Conservation (phyloP, 78 protist species). For the Ministeria vibrans region DNA sequence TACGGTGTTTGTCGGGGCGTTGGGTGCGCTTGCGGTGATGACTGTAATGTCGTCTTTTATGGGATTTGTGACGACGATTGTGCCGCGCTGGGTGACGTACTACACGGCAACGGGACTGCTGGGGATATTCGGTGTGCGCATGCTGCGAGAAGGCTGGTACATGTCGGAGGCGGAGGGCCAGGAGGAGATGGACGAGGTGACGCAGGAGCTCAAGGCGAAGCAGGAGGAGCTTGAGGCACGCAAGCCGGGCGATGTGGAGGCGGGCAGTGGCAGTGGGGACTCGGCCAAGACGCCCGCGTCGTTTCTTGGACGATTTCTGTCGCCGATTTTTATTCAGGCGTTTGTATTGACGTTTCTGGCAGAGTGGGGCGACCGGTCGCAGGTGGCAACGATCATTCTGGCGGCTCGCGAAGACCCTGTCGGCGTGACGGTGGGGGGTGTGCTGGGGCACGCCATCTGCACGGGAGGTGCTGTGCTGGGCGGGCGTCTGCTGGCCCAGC, state of each 20-base stretch:
- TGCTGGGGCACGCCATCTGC: slow-evolving; percentile 70
- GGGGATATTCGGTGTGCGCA: slow-evolving; percentile 32
- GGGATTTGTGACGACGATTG: slow-evolving; percentile 44
- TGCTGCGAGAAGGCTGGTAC: slow-evolving; percentile 21
- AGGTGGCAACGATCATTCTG: slow-evolving; percentile 54
- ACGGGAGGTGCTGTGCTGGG: slow-evolving; percentile 68
- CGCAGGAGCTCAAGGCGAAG: slow-evolving; percentile 14
- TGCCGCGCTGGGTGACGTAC: slow-evolving; percentile 50
- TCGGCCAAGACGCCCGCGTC: not conserved
- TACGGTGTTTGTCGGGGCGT: slow-evolving; percentile 43
- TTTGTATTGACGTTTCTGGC: slow-evolving; percentile 73
- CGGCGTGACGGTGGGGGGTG: slow-evolving; percentile 75
- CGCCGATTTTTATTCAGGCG: slow-evolving; percentile 30
- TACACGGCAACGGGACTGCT: slow-evolving; percentile 45
- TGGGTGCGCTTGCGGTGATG: slow-evolving; percentile 55
- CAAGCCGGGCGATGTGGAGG: not conserved
- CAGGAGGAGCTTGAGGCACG: slow-evolving; percentile 8
- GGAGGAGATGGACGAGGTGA: slow-evolving; percentile 49
- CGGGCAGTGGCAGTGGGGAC: not conserved
- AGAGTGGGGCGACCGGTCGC: slow-evolving; percentile 87
- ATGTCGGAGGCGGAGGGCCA: slow-evolving; percentile 27
- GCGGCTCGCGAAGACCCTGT: slow-evolving; percentile 50
- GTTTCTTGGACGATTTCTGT: not conserved
- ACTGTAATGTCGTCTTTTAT: slow-evolving; percentile 42
- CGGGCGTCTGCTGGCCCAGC: slow-evolving; percentile 40